Evolutionary conservation across 495 filamentous ascomycete species (phyloP), one percentile per base, ranked within the genome.

Genomic region (Neurospora africana): DNA sequence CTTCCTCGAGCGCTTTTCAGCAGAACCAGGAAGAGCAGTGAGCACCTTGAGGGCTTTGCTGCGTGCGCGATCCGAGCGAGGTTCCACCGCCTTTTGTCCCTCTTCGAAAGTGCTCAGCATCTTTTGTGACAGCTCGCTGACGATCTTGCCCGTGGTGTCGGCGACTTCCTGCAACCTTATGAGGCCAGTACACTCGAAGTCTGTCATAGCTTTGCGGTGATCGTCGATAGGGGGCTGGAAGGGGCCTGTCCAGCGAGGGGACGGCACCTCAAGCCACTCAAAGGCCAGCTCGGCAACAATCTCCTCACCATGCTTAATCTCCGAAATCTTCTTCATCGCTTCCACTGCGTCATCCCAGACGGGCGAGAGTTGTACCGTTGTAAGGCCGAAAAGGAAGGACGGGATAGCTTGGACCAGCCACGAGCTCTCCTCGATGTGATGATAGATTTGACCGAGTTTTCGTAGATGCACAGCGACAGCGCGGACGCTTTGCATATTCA

Each of bases 121-220:
- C 37, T 83, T 81, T 58, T 85, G 79, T 0, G 80, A 78, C 6
- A 84, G 80, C 27, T 81, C 79, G 19, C 76, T 76, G 27, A 85
- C 73, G 4, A 83, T 82, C 5, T 79, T 77, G 27, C 81, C 78
- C 39, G 82, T 80, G 23, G 76, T 76, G 27, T 76, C 78, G 0
- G 87, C 81, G 4, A 83, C 73, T 40, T 80, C 81, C 33, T 89
- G 84, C 19, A 93, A 76, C 17, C 82, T 87, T 40, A 82, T 82
- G 53, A 93, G 78, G 80, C 97, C 95, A 40, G 87, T 88, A 76
- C 94, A 97, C 79, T 95, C 88, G 78, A 95, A 99, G 70, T 93
- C 87, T 1, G 89, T 90, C 35, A 81, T 23, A 5, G 73, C 53
- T 82, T 74, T 30, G 77, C 78, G 23, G 72, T 74, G 41, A 44